A percentile compares a stretch with the other conserved stretches of the same genome.
These are phyloP conservation scores for Venturia oleaginea DNA, from an alignment of 2,329 filamentous ascomycete genomes.

Conservation along the genomic window DNA sequence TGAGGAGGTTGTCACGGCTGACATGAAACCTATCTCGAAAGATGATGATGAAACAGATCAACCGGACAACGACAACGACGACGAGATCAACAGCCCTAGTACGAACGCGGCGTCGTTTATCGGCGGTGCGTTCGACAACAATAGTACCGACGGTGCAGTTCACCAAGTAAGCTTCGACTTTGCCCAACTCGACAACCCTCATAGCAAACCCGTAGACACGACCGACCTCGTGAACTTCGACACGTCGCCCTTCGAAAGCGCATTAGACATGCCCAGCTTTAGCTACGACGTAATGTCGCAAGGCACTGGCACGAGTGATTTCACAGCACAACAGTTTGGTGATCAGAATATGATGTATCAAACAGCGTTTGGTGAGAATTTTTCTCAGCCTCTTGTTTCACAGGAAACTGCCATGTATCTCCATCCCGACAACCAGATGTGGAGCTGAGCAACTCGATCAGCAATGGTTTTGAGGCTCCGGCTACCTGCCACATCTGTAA, in stretches of 20 bases:
- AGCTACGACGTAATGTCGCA: neutral
- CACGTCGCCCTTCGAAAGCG: neutral
- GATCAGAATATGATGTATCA: slow-evolving; percentile 1
- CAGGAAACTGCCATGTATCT: neutral
- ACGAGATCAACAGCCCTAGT: neutral
- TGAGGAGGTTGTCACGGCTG: slow-evolving; percentile 26
- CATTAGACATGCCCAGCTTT: neutral
- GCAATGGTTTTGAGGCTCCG: neutral
- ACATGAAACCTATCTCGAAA: slow-evolving; percentile 6
- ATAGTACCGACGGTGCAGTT: neutral
- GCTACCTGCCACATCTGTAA: neutral
- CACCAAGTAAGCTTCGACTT: slow-evolving; percentile 1
- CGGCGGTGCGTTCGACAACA: neutral
- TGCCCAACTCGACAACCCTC: neutral
- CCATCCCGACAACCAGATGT: neutral
- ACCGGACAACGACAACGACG: neutral
- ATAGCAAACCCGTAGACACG: neutral
- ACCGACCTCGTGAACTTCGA: slow-evolving; percentile 3
- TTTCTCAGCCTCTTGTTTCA: neutral
- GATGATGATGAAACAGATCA: slow-evolving; percentile 8
- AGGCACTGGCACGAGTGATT: neutral
- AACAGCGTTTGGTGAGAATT: neutral
- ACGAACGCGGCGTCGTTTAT: neutral
- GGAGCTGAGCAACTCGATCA: neutral
- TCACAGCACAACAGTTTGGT: neutral